Evolutionary conservation across 192 early-diverging fungal species (phyloP).

Genomic region (Helicostylum pulchrum): DNA sequence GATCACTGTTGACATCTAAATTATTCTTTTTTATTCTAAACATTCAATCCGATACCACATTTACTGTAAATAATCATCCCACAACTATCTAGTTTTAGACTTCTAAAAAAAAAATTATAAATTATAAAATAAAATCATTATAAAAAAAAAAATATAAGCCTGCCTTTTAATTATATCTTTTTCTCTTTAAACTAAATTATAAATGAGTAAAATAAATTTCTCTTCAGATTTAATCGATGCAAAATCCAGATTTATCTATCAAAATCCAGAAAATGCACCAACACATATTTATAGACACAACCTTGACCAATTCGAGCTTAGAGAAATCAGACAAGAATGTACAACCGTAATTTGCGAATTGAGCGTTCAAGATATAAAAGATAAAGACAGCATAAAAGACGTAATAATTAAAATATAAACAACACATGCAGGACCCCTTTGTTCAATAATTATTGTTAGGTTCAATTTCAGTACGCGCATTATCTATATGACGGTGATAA

Average conservation of each 20-base stretch:
- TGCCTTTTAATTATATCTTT: no score
- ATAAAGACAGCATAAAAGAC: no score
- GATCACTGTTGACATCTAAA: slow-evolving; percentile 65
- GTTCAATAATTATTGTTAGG: slow-evolving; percentile 21
- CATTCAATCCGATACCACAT: background rate
- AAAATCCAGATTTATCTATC: no score
- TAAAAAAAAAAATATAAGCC: no score
- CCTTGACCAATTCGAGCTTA: background rate
- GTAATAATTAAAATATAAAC: no score
- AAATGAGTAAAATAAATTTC: no score
- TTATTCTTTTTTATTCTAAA: background rate
- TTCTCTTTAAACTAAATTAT: no score
- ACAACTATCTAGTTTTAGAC: background rate
- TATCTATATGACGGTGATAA: background rate
- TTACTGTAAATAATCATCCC: background rate
- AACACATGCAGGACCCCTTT: no score
- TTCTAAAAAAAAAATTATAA: slow-evolving; percentile 10
- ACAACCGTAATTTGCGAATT: no score
- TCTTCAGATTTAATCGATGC: no score
- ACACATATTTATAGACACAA: background rate
- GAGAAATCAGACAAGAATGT: background rate
- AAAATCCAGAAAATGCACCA: no score
- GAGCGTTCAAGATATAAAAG: no score
- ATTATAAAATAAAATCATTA: background rate
- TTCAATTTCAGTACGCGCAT: background rate